Conservation (phyloP, 257 asterid species). For the Nicotiana otophora region DNA sequence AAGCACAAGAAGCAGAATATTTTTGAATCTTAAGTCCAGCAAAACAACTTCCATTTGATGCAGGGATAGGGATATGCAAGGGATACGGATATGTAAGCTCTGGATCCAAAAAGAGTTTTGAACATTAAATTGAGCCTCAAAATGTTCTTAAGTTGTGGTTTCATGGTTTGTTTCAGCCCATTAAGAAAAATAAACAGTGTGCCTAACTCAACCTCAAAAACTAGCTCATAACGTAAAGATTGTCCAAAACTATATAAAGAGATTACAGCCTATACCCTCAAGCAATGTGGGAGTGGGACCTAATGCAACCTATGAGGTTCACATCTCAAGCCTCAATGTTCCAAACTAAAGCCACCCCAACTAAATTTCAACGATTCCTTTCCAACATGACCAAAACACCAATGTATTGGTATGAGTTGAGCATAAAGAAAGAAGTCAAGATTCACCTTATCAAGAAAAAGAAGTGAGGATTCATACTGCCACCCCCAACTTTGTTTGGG, state of each 20-base stretch:
- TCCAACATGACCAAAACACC: neutral
- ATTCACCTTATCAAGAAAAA: too few relatives aligned
- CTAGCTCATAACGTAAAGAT: neutral
- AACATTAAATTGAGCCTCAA: neutral
- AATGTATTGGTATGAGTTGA: neutral
- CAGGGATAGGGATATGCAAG: neutral
- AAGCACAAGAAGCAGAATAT: conserved; percentile 8
- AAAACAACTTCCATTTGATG: neutral
- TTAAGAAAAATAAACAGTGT: neutral
- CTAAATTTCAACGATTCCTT: neutral
- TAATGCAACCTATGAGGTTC: conserved; percentile 2
- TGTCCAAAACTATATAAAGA: neutral
- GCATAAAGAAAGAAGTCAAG: too few relatives aligned
- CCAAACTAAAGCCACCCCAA: neutral
- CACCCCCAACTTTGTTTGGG: too few relatives aligned
- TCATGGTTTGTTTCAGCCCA: neutral
- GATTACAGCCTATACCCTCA: neutral
- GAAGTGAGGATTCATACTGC: too few relatives aligned
- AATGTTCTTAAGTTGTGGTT: neutral
- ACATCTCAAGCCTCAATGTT: neutral
- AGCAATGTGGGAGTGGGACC: neutral
- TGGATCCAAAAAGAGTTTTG: neutral
- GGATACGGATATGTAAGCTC: neutral
- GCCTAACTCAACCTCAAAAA: neutral
- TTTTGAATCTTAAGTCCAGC: neutral